Conservation (phyloP, 805 yeast genomes). For the Saccharomyces kudriavzevii region DNA sequence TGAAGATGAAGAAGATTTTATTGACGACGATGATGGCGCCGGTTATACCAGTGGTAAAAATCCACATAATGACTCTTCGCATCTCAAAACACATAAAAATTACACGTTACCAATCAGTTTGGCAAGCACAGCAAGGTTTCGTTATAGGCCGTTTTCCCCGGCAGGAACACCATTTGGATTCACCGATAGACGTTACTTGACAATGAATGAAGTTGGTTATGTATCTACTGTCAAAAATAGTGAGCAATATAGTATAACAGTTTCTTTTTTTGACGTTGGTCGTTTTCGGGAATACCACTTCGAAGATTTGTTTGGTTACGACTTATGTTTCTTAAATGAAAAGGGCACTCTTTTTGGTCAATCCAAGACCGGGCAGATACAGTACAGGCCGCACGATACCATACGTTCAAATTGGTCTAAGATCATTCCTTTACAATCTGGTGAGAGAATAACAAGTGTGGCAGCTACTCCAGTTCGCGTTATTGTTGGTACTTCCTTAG, state of each 20-base stretch:
- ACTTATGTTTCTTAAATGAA: conserved; percentile 64
- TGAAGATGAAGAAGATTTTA: conserved; percentile 42
- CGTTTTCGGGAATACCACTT: conserved; percentile 75
- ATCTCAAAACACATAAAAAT: background rate
- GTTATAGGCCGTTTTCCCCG: conserved; percentile 62
- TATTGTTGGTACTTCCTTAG: conserved; percentile 66
- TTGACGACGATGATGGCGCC: conserved; percentile 57
- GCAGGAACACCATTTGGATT: conserved; percentile 81
- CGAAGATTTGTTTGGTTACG: conserved; percentile 63
- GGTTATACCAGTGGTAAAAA: conserved; percentile 31
- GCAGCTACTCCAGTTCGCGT: conserved; percentile 56
- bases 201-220: conserved; percentile 75
- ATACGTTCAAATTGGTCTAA: conserved; percentile 66
- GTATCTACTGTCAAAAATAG: conserved; percentile 65
- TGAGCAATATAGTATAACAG: conserved; percentile 64
- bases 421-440: conserved; percentile 39
- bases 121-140: conserved; percentile 14
- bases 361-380: conserved; percentile 40
- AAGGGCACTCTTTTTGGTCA: conserved; percentile 59
- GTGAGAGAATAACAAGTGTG: conserved; percentile 59
- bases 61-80: conserved; percentile 1
- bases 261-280: conserved; percentile 76
- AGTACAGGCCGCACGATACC: conserved; percentile 63
- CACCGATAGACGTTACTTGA: conserved; percentile 61
- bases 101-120: background rate